A percentile compares a stretch with the other conserved stretches of the same genome.
These are phyloP conservation scores for Corymbia calophylla DNA, from an alignment of 441 rosid species.

Conservation along the genomic window DNA sequence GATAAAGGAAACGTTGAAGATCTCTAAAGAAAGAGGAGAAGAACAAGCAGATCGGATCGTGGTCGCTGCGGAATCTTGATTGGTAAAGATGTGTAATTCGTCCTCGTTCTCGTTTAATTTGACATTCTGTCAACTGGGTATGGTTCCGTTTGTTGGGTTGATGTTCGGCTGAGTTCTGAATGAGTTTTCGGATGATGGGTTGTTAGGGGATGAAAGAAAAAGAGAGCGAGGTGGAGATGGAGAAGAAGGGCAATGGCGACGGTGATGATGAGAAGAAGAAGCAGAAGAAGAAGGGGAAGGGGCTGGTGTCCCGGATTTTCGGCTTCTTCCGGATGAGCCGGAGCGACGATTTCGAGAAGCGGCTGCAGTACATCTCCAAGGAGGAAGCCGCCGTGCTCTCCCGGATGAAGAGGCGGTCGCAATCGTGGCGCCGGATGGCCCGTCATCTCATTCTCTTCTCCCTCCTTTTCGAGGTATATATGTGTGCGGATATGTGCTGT, in stretches of 20 bases:
- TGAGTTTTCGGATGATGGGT: not conserved
- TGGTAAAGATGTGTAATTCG: not conserved
- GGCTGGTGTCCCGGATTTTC: not conserved
- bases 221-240: not conserved
- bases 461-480: slow-evolving; percentile 57
- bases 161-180: not conserved
- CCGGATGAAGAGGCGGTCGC: slow-evolving; percentile 58
- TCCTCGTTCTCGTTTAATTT: not conserved
- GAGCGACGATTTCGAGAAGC: slow-evolving; percentile 42
- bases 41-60: not conserved
- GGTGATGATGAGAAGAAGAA: not conserved
- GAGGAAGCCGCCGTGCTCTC: slow-evolving; percentile 69
- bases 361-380: slow-evolving; percentile 63
- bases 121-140: not conserved
- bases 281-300: not conserved
- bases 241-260: not conserved
- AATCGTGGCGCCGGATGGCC: slow-evolving; percentile 50
- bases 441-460: slow-evolving; percentile 58
- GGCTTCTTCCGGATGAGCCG: not conserved
- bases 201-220: not conserved
- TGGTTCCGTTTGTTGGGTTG: not conserved
- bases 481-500: not conserved
- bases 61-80: not conserved
- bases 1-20: not conserved
- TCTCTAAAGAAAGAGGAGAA: not conserved